These are phyloP conservation scores for Fusarium sp. DNA, from an alignment of 2,329 filamentous ascomycete species.

Conservation along the genomic window DNA sequence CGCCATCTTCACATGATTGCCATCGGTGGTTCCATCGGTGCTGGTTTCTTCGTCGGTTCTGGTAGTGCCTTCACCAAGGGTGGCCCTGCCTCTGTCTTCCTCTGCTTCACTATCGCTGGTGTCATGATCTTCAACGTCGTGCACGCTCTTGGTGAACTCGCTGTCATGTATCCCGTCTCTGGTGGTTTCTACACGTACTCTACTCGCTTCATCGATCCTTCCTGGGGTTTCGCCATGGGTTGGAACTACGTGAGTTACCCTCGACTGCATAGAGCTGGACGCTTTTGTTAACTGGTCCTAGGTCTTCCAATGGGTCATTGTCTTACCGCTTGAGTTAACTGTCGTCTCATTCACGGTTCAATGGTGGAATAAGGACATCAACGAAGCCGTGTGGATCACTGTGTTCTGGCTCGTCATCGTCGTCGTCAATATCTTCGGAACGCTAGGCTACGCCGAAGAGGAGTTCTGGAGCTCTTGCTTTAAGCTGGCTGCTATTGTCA, in stretches of 20 bases:
- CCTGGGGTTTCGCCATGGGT: conserved; percentile 68
- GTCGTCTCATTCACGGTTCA: conserved; percentile 63
- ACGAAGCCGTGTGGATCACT: conserved; percentile 63
- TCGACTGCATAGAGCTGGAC: background rate
- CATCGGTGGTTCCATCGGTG: conserved; percentile 71
- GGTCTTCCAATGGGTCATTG: conserved; percentile 63
- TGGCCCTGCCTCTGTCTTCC: conserved; percentile 58
- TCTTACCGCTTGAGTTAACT: conserved; percentile 63
- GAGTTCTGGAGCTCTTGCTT: conserved; percentile 67
- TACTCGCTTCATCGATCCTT: conserved; percentile 70
- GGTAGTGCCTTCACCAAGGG: conserved; percentile 65
- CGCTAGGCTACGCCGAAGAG: conserved; percentile 64
- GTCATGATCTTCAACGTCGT: conserved; percentile 72
- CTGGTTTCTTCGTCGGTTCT: conserved; percentile 72
- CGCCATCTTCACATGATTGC: conserved; percentile 73
- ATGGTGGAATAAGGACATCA: conserved; percentile 63
- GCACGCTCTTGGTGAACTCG: conserved; percentile 70
- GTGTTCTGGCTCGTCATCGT: conserved; percentile 64
- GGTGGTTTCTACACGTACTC: conserved; percentile 73
- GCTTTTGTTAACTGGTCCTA: conserved; percentile 3
- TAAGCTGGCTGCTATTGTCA: conserved; percentile 67
- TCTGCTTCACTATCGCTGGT: conserved; percentile 67
- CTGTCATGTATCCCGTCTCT: conserved; percentile 71
- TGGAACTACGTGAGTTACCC: conserved; percentile 47
- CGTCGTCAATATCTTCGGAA: conserved; percentile 66